Base-by-base conservation (phyloP, 345 rosid species). In the Lepidium didymum region DNA sequence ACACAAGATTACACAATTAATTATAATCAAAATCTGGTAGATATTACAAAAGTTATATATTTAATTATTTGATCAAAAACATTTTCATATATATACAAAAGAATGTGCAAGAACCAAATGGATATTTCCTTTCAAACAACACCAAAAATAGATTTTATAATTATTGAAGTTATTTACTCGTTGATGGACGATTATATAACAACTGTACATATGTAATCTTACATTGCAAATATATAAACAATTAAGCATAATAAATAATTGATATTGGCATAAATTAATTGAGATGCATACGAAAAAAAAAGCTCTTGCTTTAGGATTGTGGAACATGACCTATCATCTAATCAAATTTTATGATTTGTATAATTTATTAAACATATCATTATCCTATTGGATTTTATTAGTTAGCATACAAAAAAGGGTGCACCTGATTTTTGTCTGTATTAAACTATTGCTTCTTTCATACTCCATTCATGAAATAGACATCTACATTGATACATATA, bases 371-470 rank as follows among this genome's bases (percentile, higher is more conserved):
- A n/a, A 18, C 47, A 64, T 50, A 41, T 73, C 61, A 18, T 65
- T 65, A n/a, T 40, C 54, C 47, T 73, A 35, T 15, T 44, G 61
- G 14, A 27, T 65, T 10, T 73, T 57, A 7, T 38, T 73, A 49
- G 61, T 58, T 73, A 65, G 29, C 55, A 73, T 56, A 73, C 66
- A 31, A 49, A 56, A 65, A 57, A 19, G 66, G 40, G 46, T 58
- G 58, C 72, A 65, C 67, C 67, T 73, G 77, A 60, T 62, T 73
- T 27, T 73, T 73, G 72, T 65, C 77, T 55, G 55, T 73, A 73
- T 73, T 50, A 65, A 57, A 50, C 46, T 33, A 57, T 50, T 73
- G 77, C 65, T 73, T 73, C 41, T 58, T 41, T 73, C 67, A 14
- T 58, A 73, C 77, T 73, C 72, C 67, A 73, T 57, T 42, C 9